Base-by-base conservation (phyloP, 2,329 filamentous ascomycete genomes). In the Orbilia brochopaga region DNA sequence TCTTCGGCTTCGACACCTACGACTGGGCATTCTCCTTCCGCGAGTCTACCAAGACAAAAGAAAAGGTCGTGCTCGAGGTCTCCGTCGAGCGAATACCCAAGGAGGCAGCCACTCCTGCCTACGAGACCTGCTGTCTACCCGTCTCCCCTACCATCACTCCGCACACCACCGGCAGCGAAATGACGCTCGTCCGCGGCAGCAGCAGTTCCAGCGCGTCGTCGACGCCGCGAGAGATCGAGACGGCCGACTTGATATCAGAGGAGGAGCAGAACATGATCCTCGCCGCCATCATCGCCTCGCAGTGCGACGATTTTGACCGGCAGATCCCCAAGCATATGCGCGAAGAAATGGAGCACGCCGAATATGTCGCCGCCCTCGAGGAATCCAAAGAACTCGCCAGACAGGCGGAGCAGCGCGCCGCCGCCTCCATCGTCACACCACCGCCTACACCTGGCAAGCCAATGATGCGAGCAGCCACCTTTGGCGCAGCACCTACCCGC, bases 21-120 rank as follows among this genome's bases (percentile, higher is more conserved):
- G 67, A 72, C 21, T 72, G 67, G 67, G 67, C 67, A 19, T 72
- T 72, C 42, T 72, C 67, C 67, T 72, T 72, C 51, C 60, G 60
- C 60, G 67, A 72, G 37, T 55, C 67, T n/a, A 15, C 50, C 27
- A 66, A 72, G 24, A 63, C 67, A 17, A 56, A 72, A 32, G 44
- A 72, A 21, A 65, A 61, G 44, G 55, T 72, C 30, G 27, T 72
- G 50, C 67, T 72, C 44, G 50, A 72, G 37, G 67, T 72, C 55
- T 72, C 67, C 50, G 67, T 72, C 60, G 67, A 72, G 55, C 60
- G 67, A 55, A 54, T 56, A 15, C 60, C 60, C 55, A 72, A 65
- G 35, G 66, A 70, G 17, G 15, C 32, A 13, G 3, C 30, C 8
- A 52, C 35, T 2, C 21, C 40, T 13, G 35, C 21, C 40, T 72